Percentiles rank a stretch among this genome's conserved stretches.
Evolutionary conservation across 2,329 filamentous ascomycete genomes (phyloP).

Genomic region (Tolypocladium pustulatum): DNA sequence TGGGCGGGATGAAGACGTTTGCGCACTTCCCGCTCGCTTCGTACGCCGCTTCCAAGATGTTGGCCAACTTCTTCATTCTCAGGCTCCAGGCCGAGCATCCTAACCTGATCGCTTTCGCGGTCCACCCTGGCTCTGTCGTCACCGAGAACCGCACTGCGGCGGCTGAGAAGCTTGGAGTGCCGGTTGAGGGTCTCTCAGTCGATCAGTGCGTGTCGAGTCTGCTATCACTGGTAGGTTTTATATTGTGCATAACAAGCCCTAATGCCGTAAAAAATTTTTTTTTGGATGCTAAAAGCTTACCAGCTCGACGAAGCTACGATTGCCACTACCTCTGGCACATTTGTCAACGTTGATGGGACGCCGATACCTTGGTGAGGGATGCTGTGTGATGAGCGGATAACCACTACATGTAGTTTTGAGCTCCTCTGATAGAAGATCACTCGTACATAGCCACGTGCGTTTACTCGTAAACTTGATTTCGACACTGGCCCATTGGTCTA

Average conservation of each 20-base stretch:
- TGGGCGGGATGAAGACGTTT: background rate
- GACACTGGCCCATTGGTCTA: too few species aligned
- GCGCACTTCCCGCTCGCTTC: background rate
- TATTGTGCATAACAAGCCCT: too few species aligned
- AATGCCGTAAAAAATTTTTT: too few species aligned
- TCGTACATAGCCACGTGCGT: too few species aligned
- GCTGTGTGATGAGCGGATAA: too few species aligned
- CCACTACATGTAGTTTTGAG: too few species aligned
- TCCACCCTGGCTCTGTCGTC: background rate
- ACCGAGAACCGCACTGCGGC: background rate
- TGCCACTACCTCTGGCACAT: background rate
- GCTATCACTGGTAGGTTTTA: background rate
- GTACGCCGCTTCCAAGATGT: background rate
- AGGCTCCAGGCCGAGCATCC: background rate
- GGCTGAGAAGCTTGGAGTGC: background rate
- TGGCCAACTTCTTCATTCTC: background rate
- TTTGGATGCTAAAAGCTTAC: background rate
- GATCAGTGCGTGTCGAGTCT: background rate
- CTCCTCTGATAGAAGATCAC: too few species aligned
- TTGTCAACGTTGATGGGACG: background rate
- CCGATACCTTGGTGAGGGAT: background rate
- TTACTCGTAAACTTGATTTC: too few species aligned
- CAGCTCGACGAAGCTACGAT: background rate
- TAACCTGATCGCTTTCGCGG: background rate
- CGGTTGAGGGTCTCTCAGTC: background rate